A percentile compares a stretch with the other conserved stretches of the same genome.
Conservation (phyloP, 495 filamentous ascomycete genomes). For the Neurospora pannonica region DNA sequence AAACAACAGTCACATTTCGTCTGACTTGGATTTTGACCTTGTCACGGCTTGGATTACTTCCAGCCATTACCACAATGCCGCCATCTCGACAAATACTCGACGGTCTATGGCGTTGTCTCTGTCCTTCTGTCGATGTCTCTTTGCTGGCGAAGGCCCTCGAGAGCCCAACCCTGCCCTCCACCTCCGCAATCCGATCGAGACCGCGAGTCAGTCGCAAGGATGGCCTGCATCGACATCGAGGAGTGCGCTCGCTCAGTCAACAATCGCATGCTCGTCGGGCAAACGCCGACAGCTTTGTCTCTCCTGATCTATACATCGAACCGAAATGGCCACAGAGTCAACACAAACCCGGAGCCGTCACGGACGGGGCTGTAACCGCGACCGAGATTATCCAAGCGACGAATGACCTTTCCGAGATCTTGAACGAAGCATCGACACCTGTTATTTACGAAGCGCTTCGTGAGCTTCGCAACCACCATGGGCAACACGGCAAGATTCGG, state of each 20-base stretch:
- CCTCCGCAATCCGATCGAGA: neutral
- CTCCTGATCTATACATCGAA: neutral
- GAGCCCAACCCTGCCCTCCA: neutral
- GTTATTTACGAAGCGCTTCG: slow-evolving; percentile 42
- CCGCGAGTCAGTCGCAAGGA: neutral
- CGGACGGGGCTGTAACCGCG: neutral
- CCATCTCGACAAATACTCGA: slow-evolving; percentile 45
- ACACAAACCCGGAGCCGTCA: neutral
- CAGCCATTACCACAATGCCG: neutral
- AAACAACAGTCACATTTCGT: neutral
- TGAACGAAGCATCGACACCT: slow-evolving; percentile 9
- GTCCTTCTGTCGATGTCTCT: slow-evolving; percentile 44
- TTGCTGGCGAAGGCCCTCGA: slow-evolving; percentile 18
- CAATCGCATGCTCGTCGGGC: neutral
- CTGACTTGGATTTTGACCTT: neutral
- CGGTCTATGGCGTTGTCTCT: slow-evolving; percentile 59
- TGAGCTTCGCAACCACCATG: slow-evolving; percentile 17
- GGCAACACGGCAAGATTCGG: slow-evolving; percentile 13
- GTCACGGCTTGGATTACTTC: neutral
- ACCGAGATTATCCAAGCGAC: neutral
- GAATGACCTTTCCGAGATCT: neutral
- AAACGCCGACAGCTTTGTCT: neutral
- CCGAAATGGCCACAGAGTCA: neutral
- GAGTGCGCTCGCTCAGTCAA: neutral
- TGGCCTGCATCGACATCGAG: neutral